These are phyloP conservation scores for Linum tenue DNA, from an alignment of 345 rosid genomes.

Conservation along the genomic window DNA sequence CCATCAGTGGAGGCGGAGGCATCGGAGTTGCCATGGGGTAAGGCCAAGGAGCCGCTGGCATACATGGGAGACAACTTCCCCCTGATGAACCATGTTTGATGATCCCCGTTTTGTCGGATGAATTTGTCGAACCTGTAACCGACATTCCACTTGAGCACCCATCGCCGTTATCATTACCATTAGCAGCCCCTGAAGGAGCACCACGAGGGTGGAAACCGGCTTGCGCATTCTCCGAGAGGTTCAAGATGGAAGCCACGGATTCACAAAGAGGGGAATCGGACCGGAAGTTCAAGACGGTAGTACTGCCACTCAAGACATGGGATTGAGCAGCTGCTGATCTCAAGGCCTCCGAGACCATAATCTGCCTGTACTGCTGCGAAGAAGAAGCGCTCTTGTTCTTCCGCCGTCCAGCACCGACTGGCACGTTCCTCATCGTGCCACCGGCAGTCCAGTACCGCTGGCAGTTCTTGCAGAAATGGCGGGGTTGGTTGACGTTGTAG, in stretches of 20 bases:
- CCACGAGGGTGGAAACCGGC: constrained; percentile 10
- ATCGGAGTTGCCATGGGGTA: constrained; percentile 28
- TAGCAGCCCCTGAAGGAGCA: background rate
- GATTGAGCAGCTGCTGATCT: constrained; percentile 14
- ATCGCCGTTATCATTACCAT: constrained; percentile 13
- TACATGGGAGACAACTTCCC: constrained; percentile 6
- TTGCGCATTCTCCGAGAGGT: constrained; percentile 15
- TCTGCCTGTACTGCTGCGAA: constrained; percentile 16
- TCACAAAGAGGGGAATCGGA: constrained; percentile 15
- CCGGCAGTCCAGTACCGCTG: constrained; percentile 30
- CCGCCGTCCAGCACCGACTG: constrained; percentile 27
- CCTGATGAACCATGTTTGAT: constrained; percentile 12
- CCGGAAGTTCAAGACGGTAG: constrained; percentile 15
- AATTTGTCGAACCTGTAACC: constrained; percentile 6
- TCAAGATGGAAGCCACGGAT: constrained; percentile 13
- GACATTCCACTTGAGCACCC: constrained; percentile 12
- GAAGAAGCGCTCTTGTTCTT: constrained; percentile 22
- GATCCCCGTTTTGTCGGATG: constrained; percentile 13
- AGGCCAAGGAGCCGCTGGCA: constrained; percentile 11
- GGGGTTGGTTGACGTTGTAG: constrained; percentile 26
- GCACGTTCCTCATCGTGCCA: constrained; percentile 28
- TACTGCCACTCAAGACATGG: constrained; percentile 8
- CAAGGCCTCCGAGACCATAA: constrained; percentile 28
- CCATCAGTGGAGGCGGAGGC: constrained; percentile 6
- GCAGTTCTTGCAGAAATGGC: constrained; percentile 29